phyloP scores from a whole-genome alignment of 139 green algal species.

The Micractinium conductrix region DNA sequence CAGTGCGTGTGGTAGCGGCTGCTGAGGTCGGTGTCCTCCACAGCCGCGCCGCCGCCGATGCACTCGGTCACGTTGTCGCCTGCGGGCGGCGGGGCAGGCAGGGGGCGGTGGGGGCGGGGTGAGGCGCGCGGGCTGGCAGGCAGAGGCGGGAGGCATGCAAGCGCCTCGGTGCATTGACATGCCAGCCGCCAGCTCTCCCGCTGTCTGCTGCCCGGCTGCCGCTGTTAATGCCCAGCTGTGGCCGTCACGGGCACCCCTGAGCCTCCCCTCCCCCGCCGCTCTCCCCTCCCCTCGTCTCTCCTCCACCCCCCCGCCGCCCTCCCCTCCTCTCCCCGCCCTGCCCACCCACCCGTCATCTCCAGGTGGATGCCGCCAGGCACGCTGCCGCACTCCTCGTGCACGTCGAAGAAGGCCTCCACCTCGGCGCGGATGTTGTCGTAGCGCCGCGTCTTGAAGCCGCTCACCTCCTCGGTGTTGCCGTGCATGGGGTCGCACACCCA shows the following conservation, averaged over 20 bases:
- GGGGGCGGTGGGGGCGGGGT: not conserved
- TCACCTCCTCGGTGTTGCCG: slow-evolving; percentile 96
- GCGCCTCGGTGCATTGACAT: not conserved
- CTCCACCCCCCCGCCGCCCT: slow-evolving; percentile 14
- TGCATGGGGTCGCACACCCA: slow-evolving; percentile 99
- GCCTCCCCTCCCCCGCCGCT: not conserved
- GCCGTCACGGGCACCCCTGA: not conserved
- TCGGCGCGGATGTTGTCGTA: slow-evolving; percentile 86
- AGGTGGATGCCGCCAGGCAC: slow-evolving; percentile 96
- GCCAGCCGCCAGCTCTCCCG: not conserved
- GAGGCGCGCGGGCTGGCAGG: not conserved
- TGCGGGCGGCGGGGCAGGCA: slow-evolving; percentile 55
- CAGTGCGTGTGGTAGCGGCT: slow-evolving; percentile 99
- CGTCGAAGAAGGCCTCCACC: slow-evolving; percentile 91
- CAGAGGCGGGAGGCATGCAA: not conserved
- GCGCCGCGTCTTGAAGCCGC: slow-evolving; percentile 96
- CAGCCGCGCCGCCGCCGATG: slow-evolving; percentile 85
- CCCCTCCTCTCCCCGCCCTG: not conserved
- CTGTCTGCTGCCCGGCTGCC: not conserved
- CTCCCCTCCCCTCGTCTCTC: not conserved
- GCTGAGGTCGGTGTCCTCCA: slow-evolving; percentile 82
- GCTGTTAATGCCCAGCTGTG: not conserved
- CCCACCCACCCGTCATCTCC: slow-evolving; percentile 94
- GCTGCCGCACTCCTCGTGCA: slow-evolving; percentile 89
- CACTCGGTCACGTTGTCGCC: slow-evolving; percentile 97